Conservation (phyloP, 805 yeast genomes). For the Candida orba region DNA sequence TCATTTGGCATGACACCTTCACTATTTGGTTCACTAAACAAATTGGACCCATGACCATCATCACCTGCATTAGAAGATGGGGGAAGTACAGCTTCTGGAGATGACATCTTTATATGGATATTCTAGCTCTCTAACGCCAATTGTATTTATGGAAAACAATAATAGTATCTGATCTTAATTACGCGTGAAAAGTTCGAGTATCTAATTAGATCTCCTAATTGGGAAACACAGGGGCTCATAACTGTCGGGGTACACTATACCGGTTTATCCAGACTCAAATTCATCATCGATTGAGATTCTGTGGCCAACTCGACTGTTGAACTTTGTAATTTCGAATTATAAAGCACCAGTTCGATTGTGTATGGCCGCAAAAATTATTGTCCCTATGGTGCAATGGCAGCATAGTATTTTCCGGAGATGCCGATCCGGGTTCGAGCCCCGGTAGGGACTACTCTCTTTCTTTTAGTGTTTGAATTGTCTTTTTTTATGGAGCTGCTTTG, state of each 20-base stretch:
- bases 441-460: constrained; percentile 33
- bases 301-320: not conserved
- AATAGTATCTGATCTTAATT: not conserved
- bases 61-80: constrained; percentile 18
- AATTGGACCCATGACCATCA: constrained; percentile 16
- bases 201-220: constrained; percentile 15
- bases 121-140: no score
- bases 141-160: not conserved
- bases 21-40: constrained; percentile 15
- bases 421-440: constrained; percentile 51
- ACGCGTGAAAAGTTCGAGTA: constrained; percentile 3
- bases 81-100: constrained; percentile 15
- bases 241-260: no score
- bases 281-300: not conserved
- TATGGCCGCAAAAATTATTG: constrained; percentile 16
- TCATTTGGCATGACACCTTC: constrained; percentile 6
- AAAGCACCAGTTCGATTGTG: no score
- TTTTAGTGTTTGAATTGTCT: not conserved
- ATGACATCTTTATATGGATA: constrained; percentile 8
- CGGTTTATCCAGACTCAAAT: no score
- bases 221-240: constrained; percentile 1
- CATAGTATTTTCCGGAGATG: constrained; percentile 46
- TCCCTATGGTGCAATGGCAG: constrained; percentile 49
- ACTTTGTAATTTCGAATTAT: no score
- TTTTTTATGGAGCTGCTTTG: no score